phyloP scores from a whole-genome alignment of 1,284 basidiomycete species.

The Xerocomus cyaneibrunnescens region DNA sequence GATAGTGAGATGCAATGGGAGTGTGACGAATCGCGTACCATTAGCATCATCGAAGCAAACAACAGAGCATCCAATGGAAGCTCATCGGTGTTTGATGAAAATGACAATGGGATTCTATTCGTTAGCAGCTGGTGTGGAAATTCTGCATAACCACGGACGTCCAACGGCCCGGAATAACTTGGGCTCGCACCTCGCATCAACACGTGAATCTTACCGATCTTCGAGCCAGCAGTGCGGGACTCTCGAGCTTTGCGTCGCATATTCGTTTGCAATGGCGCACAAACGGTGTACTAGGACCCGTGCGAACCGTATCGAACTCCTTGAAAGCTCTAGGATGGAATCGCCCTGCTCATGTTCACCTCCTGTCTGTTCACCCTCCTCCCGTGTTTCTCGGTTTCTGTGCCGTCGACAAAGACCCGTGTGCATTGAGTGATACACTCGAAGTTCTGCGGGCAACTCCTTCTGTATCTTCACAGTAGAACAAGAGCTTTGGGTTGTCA shows the following conservation, averaged over 20 bases:
- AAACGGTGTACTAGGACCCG: neutral
- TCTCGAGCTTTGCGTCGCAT: neutral
- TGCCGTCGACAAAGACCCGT: neutral
- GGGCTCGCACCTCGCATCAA: slow-evolving; percentile 1
- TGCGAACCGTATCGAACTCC: slow-evolving; percentile 5
- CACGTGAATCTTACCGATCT: slow-evolving; percentile 10
- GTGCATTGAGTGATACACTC: neutral
- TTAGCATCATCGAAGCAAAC: no score
- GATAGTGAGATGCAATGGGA: neutral
- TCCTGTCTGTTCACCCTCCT: slow-evolving; percentile 29
- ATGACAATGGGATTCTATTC: no score
- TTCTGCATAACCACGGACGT: neutral
- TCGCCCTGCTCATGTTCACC: slow-evolving; percentile 26
- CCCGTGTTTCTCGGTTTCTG: slow-evolving; percentile 30
- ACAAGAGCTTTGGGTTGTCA: neutral
- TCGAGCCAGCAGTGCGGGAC: neutral
- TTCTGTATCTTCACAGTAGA: slow-evolving; percentile 1
- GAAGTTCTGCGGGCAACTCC: neutral
- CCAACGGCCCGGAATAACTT: neutral
- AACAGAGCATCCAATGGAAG: no score
- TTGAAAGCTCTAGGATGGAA: slow-evolving; percentile 20
- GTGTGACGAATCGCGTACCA: neutral
- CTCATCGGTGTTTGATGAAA: no score
- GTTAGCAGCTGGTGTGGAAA: no score
- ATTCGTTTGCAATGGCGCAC: neutral